Percentiles rank a stretch among this genome's conserved stretches.
Conservation (phyloP, 139 green algal species). For the Eudorina sp. region DNA sequence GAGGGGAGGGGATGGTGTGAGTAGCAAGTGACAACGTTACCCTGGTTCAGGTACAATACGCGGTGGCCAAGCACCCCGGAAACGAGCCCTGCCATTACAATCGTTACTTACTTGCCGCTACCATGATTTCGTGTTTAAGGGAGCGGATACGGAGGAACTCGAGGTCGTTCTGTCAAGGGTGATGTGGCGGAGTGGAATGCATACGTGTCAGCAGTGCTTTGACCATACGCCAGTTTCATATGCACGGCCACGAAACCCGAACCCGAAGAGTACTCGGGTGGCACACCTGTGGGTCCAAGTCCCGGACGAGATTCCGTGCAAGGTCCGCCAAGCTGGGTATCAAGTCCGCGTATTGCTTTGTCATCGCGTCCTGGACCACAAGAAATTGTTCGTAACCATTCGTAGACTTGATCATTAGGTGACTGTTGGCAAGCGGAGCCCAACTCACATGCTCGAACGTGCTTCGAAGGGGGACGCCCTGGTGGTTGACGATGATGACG, state of each 20-base stretch:
- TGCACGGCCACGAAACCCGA: no score
- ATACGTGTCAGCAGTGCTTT: no score
- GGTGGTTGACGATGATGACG: constrained; percentile 56
- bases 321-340: constrained; percentile 79
- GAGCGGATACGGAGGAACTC: constrained; percentile 84
- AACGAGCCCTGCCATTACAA: background rate
- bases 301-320: constrained; percentile 78
- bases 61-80: no score
- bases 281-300: constrained; percentile 79
- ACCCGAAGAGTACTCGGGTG: no score
- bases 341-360: constrained; percentile 76
- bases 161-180: constrained; percentile 79
- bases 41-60: no score
- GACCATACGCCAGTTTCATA: no score
- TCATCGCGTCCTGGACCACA: constrained; percentile 70
- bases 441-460: constrained; percentile 63
- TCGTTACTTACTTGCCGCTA: constrained; percentile 62
- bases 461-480: constrained; percentile 55
- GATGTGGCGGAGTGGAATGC: no score
- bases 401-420: no score
- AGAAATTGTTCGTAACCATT: background rate
- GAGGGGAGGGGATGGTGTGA: no score
- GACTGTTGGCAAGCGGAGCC: no score
- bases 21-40: no score
- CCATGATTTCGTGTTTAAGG: constrained; percentile 85